A percentile compares a stretch with the other conserved stretches of the same genome.
Conservation (phyloP, 1,284 basidiomycete genomes). For the Trichosporon ovoides region DNA sequence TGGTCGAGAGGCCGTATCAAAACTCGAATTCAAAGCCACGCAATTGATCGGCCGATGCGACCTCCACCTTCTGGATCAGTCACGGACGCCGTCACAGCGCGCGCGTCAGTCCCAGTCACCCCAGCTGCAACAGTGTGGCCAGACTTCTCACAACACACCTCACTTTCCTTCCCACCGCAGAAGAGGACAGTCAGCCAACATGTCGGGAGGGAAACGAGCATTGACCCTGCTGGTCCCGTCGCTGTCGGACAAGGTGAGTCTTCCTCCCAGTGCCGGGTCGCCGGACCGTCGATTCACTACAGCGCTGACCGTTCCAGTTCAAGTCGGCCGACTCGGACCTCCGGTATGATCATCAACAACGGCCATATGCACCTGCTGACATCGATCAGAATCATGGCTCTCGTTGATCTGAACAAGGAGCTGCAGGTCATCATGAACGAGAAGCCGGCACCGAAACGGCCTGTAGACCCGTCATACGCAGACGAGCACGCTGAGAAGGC, state of each 20-base stretch:
- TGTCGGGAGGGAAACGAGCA: conserved; percentile 13
- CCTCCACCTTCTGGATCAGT: neutral
- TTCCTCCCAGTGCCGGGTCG: neutral
- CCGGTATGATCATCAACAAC: conserved; percentile 24
- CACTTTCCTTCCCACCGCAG: neutral
- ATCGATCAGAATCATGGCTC: conserved; percentile 76
- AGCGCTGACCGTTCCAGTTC: conserved; percentile 27
- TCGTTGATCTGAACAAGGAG: conserved; percentile 85
- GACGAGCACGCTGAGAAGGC: conserved; percentile 78
- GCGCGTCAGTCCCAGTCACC: neutral
- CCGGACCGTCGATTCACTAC: neutral
- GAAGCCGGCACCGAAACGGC: neutral
- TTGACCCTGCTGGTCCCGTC: conserved; percentile 18
- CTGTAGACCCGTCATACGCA: conserved; percentile 43
- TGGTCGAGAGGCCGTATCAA: conserved; percentile 1
- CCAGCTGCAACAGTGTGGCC: neutral
- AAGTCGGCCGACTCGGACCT: conserved; percentile 41
- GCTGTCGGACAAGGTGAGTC: conserved; percentile 20
- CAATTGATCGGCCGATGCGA: neutral
- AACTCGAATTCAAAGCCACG: neutral
- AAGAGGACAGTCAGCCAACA: conserved; percentile 2
- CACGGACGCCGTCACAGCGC: neutral
- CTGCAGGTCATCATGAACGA: conserved; percentile 61
- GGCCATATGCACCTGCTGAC: neutral
- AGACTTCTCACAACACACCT: conserved; percentile 13